Base-by-base conservation (phyloP, 495 filamentous ascomycete genomes). In the Neurospora tetraspora region DNA sequence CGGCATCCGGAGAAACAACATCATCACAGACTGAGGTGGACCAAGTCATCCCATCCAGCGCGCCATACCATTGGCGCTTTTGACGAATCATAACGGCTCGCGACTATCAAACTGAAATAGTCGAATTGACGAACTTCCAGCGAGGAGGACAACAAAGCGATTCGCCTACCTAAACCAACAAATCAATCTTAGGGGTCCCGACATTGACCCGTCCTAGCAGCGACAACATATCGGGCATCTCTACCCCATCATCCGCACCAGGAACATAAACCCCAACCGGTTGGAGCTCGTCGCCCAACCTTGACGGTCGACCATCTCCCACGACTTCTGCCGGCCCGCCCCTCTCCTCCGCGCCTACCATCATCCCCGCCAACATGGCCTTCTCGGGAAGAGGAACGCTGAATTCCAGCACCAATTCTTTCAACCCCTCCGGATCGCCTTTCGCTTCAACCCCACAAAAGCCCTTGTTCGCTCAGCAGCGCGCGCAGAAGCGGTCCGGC, bases 361-460 rank as follows among this genome's bases (percentile, higher is more conserved):
- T 89, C 45, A 91, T 91, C 14, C 86, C 85, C 72, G 90, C 88
- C 27, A 86, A 83, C 27, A 90, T 91, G 23, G 85, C 87, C 38
- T 88, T 87, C 18, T 86, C 86, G 6, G 77, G 87, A 70, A 86
- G 90, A 72, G 88, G 89, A 42, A 90, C 70, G 43, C 23, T 31
- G 34, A 4, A 74, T 76, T 73, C 81, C 84, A 18, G 80, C 82
- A 36, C 81, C 82, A 75, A 87, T 70, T 79, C 78, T 70, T 68
- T 87, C 79, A 77, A 85, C 76, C 78, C 71, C 86, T 78, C 43
- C 83, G 81, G 72, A 81, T 80, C 71, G 84, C 80, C 79, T 71
- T 36, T 77, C 83, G 74, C 82, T 79, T 76, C 53, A 36, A 75
- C 74, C 65, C 79, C 77, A 43, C 80, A 79, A 68, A 82, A 81